Base-by-base conservation (phyloP, 768 basidiomycete genomes). In the Mycena chlorophos region DNA sequence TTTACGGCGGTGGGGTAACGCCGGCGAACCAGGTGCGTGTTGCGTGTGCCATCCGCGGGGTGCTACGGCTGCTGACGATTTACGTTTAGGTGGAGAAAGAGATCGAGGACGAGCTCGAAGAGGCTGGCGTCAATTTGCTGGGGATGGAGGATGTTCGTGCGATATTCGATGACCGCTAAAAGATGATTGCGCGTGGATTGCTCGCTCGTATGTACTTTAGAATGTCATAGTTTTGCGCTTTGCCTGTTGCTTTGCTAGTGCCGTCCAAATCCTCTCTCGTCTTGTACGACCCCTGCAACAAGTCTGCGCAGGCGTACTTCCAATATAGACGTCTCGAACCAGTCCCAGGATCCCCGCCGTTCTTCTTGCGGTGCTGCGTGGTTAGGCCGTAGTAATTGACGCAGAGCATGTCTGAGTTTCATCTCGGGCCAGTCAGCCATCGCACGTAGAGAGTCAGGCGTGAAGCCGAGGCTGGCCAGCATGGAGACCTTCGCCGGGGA, bases 61-160 rank as follows among this genome's bases (percentile, higher is more conserved):
- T 13, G 8, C 10, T 46, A 5, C 23, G 45, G 12, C 26, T 46
- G 31, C 31, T 34, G 31, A 17, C 10, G 31, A 8, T 34, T 34
- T 8, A 17, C 8, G n/a, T 25, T 25, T 46, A 46, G 45, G 45
- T 46, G 4, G 80, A 83, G 73, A 68, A 65, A 12, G 83, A 87
- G 61, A 79, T 87, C 27, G 86, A 89, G 71, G 78, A 69, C 2
- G 83, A 87, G 71, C 68, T 89, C 23, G 85, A 87, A 68, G 85
- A 87, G 64, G 84, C 84, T 13, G 87, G 87, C 3, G 87, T 84
- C 19, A 71, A 75, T 63, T 30, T 88, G 45, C 66, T 89, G 57
- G 85, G 86, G 13, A 87, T 88, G 86, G 79, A 78, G 67, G 83
- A 87, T 66, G 65, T 87, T 5, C 74, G 74, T 5, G 77, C 75